Percentiles rank a stretch among this genome's conserved stretches.
Conservation (phyloP, 2,329 filamentous ascomycete genomes). For the Colletotrichum sp. region DNA sequence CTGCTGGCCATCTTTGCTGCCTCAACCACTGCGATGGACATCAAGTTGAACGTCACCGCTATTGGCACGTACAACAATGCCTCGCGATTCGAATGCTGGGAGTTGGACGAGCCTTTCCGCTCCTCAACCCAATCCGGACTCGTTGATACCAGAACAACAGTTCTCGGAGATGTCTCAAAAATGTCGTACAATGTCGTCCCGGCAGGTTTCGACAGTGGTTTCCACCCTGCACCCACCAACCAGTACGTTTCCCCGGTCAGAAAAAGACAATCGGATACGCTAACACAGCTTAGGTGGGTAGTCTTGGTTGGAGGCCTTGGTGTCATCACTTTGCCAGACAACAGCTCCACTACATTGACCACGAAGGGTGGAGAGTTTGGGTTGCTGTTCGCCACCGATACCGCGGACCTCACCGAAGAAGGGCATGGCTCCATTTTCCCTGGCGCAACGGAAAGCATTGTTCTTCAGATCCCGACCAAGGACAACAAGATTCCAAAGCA, state of each 20-base stretch:
- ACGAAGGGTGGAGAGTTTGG: neutral
- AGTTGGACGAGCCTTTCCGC: neutral
- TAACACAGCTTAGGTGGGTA: neutral
- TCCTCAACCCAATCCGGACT: neutral
- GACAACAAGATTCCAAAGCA: neutral
- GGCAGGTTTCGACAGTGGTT: neutral
- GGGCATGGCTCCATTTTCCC: neutral
- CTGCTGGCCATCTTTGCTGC: neutral
- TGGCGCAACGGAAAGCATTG: neutral
- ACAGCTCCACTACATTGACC: neutral
- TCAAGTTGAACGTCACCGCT: neutral
- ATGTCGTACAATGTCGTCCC: neutral
- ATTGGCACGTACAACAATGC: neutral
- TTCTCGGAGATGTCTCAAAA: neutral
- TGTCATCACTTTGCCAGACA: neutral
- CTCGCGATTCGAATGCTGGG: neutral
- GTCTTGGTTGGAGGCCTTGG: neutral
- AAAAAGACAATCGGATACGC: too few species aligned
- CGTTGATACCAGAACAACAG: neutral
- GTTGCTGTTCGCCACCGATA: neutral
- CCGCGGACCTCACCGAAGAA: neutral
- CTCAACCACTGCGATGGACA: neutral
- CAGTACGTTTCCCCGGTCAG: neutral
- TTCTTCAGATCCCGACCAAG: neutral
- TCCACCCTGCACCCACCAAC: neutral